These are phyloP conservation scores for Leccinum discolor DNA, from an alignment of 1,284 basidiomycete genomes.

Conservation along the genomic window DNA sequence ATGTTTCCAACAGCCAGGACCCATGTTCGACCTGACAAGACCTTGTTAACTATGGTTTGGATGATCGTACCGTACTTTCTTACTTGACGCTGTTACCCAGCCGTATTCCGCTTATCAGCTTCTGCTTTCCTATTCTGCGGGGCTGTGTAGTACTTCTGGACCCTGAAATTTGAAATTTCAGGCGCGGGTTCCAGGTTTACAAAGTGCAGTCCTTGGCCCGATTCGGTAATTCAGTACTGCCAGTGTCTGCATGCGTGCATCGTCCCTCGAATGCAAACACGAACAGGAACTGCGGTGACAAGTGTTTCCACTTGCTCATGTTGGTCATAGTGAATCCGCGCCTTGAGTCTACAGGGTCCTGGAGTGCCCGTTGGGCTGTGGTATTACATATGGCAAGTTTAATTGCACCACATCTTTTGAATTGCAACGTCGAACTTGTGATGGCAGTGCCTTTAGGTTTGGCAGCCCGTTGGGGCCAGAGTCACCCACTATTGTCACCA, in stretches of 20 bases:
- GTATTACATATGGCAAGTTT: neutral
- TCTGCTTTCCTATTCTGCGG: neutral
- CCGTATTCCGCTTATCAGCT: neutral
- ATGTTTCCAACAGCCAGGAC: slow-evolving; percentile 16
- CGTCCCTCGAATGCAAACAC: too few relatives aligned
- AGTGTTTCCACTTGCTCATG: too few relatives aligned
- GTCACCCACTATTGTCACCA: slow-evolving; percentile 55
- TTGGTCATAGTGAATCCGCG: too few relatives aligned
- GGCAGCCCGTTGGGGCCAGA: slow-evolving; percentile 53
- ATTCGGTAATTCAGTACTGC: too few relatives aligned
- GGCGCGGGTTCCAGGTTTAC: too few relatives aligned
- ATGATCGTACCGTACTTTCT: neutral
- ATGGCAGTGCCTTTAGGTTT: slow-evolving; percentile 45
- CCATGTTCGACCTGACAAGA: neutral
- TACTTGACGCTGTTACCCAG: neutral
- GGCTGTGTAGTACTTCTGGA: too few relatives aligned
- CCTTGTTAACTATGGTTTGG: neutral
- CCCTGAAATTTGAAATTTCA: too few relatives aligned
- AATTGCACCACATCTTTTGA: slow-evolving; percentile 3
- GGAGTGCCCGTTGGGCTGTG: too few relatives aligned
- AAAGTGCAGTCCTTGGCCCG: too few relatives aligned
- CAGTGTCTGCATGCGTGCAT: too few relatives aligned
- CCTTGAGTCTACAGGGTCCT: too few relatives aligned
- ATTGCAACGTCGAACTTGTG: slow-evolving; percentile 8
- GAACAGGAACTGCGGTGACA: too few relatives aligned